A percentile compares a stretch with the other conserved stretches of the same genome.
Evolutionary conservation across 208 protist species (phyloP).

Genomic region (Crithidia bombi): DNA sequence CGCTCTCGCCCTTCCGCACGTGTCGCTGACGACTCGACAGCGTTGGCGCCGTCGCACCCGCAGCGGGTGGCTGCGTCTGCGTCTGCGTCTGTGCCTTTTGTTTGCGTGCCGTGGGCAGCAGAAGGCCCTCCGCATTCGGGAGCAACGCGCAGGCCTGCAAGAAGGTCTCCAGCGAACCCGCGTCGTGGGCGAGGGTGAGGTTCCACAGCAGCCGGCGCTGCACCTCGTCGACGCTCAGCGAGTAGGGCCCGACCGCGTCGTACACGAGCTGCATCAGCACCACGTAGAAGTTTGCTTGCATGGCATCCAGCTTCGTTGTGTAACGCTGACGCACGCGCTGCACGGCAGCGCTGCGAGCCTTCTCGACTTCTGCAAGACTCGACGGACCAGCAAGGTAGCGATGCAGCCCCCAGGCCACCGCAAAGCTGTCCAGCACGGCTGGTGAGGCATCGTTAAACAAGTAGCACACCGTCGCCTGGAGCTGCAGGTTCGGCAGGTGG

Average conservation of each 20-base stretch:
- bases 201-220: slow-evolving; percentile 68
- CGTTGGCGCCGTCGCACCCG: neutral
- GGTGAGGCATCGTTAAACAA: slow-evolving; percentile 46
- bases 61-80: neutral
- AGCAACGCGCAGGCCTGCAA: slow-evolving; percentile 69
- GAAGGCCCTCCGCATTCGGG: slow-evolving; percentile 25
- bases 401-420: slow-evolving; percentile 65
- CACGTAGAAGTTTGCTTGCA: slow-evolving; percentile 53
- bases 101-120: slow-evolving; percentile 26
- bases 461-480: slow-evolving; percentile 82
- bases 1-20: neutral
- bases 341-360: slow-evolving; percentile 46
- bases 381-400: slow-evolving; percentile 45
- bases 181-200: slow-evolving; percentile 62
- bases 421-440: slow-evolving; percentile 60
- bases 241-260: slow-evolving; percentile 78
- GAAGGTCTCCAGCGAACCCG: slow-evolving; percentile 56
- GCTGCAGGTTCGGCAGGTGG: slow-evolving; percentile 67
- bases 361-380: slow-evolving; percentile 30
- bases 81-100: slow-evolving; percentile 14
- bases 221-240: slow-evolving; percentile 65
- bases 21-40: slow-evolving; percentile 40
- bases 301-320: slow-evolving; percentile 48
- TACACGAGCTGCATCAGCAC: slow-evolving; percentile 81
- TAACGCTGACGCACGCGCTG: slow-evolving; percentile 69